Percentiles rank a stretch among this genome's conserved stretches.
These are phyloP conservation scores for Starmera quercuum DNA, from an alignment of 805 yeast genomes.

Conservation along the genomic window DNA sequence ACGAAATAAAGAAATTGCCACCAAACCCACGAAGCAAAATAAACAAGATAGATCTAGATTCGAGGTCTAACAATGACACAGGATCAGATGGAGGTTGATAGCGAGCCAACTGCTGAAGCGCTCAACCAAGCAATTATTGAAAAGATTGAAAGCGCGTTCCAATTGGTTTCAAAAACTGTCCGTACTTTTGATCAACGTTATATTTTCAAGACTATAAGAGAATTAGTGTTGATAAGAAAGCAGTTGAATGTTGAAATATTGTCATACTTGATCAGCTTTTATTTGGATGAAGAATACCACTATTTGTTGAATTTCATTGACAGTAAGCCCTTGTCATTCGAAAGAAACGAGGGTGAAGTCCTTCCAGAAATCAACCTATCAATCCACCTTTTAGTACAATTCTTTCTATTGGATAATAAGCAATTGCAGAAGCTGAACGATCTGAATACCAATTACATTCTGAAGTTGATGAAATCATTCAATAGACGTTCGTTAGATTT, in stretches of 20 bases:
- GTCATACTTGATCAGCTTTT: slow-evolving; percentile 47
- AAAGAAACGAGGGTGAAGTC: slow-evolving; percentile 28
- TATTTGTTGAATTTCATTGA: slow-evolving; percentile 34
- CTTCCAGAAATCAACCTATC: slow-evolving; percentile 79
- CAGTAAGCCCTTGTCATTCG: slow-evolving; percentile 28
- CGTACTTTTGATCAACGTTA: slow-evolving; percentile 77
- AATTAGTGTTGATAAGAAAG: slow-evolving; percentile 68
- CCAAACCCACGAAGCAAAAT: neutral
- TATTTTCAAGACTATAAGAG: slow-evolving; percentile 79
- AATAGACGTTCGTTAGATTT: slow-evolving; percentile 82
- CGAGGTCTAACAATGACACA: too few species aligned
- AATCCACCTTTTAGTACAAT: slow-evolving; percentile 70
- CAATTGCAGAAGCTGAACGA: slow-evolving; percentile 40
- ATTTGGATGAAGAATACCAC: slow-evolving; percentile 37
- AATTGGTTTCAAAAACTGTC: slow-evolving; percentile 46
- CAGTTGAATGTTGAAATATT: slow-evolving; percentile 49
- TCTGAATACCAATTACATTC: slow-evolving; percentile 44
- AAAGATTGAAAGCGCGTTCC: slow-evolving; percentile 24
- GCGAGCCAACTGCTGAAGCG: slow-evolving; percentile 21
- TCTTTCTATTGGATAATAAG: slow-evolving; percentile 60
- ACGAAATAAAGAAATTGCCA: neutral
- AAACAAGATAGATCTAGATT: too few species aligned
- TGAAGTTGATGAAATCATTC: slow-evolving; percentile 45
- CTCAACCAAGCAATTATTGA: slow-evolving; percentile 23
- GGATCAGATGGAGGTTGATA: slow-evolving; percentile 15